Evolutionary conservation across 352 stramenopile genomes (phyloP).

Genomic region (Phytophthora brassicae): DNA sequence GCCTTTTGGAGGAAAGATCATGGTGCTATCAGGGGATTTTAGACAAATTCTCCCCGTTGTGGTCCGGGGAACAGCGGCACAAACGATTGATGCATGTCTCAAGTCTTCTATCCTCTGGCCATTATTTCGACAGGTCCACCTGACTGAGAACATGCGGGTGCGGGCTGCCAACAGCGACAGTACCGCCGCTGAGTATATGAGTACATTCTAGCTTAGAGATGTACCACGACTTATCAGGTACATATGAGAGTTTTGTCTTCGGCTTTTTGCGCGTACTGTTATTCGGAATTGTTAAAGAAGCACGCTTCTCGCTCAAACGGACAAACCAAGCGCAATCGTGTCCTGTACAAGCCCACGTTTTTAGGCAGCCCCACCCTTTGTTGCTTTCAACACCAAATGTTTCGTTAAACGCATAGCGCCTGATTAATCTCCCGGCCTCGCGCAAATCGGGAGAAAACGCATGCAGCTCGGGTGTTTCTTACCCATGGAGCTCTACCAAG

Average conservation of each 20-base stretch:
- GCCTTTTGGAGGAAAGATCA: too few relatives aligned
- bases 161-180: too few relatives aligned
- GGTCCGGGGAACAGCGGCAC: too few relatives aligned
- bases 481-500: background rate
- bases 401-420: background rate
- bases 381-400: background rate
- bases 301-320: background rate
- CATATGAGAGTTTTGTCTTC: background rate
- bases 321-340: background rate
- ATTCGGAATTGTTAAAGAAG: background rate
- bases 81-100: too few relatives aligned
- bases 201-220: background rate
- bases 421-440: background rate
- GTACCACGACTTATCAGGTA: conserved; percentile 3
- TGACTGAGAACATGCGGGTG: too few relatives aligned
- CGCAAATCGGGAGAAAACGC: background rate
- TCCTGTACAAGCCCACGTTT: background rate
- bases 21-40: too few relatives aligned
- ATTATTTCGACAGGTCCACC: too few relatives aligned
- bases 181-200: too few relatives aligned
- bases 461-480: background rate
- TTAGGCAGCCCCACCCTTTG: background rate
- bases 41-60: too few relatives aligned
- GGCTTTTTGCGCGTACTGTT: background rate
- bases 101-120: too few relatives aligned